Evolutionary conservation across 1,139 yeast genomes (phyloP).

Genomic region (Lodderomyces jiufengensis): DNA sequence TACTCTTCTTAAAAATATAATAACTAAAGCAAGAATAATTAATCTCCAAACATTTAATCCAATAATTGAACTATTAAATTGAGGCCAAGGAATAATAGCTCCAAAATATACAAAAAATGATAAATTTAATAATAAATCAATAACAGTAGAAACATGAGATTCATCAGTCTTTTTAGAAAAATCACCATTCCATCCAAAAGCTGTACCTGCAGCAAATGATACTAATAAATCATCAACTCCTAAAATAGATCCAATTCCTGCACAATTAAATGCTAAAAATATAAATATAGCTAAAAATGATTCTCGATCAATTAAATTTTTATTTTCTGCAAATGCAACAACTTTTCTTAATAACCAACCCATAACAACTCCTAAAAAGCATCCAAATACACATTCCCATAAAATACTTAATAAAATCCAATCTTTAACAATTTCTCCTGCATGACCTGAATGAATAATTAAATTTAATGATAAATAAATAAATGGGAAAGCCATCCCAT

Average conservation of each 20-base stretch:
- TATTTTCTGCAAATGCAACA: constrained; percentile 74
- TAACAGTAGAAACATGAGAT: constrained; percentile 88
- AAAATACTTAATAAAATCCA: constrained; percentile 80
- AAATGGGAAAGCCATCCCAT: constrained; percentile 98
- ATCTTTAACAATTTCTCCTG: constrained; percentile 70
- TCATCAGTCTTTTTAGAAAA: constrained; percentile 85
- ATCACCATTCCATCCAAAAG: constrained; percentile 97
- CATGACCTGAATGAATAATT: constrained; percentile 62
- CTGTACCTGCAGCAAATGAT: constrained; percentile 93
- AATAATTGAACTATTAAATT: constrained; percentile 60
- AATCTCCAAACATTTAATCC: constrained; percentile 86
- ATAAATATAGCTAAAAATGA: constrained; percentile 89
- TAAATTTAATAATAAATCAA: constrained; percentile 78
- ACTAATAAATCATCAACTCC: constrained; percentile 93
- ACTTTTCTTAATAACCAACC: constrained; percentile 76
- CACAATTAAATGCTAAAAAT: constrained; percentile 80
- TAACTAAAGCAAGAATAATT: constrained; percentile 74
- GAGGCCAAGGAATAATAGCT: constrained; percentile 90
- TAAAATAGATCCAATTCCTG: constrained; percentile 88
- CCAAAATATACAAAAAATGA: constrained; percentile 93
- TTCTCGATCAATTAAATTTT: constrained; percentile 82
- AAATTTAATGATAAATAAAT: constrained; percentile 71
- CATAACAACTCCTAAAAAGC: constrained; percentile 67
- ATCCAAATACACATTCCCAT: constrained; percentile 87
- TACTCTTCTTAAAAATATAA: constrained; percentile 77